Evolutionary conservation across 31 red algal genomes (phyloP), one percentile per base, ranked within the genome.

Genomic region (Endocladia muricata): DNA sequence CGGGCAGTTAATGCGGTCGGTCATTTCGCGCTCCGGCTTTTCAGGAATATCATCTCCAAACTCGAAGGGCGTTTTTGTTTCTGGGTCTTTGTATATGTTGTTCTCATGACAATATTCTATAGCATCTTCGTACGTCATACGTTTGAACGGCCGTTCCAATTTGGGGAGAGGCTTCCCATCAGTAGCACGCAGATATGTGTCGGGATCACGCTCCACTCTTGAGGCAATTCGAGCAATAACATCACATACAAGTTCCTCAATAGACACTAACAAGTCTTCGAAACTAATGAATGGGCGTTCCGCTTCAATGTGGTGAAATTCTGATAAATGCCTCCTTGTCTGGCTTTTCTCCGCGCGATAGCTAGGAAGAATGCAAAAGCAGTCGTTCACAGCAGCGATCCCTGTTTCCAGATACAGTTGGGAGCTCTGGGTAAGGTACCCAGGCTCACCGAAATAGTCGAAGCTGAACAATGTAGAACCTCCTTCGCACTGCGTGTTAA

Each of bases 11-110:
- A 98, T 98, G 61, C 86, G 62, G 67, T 98, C 96, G 0, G 96
- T 98, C 96, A 98, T 98, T 63, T 92, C 84, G 36, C 96, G 84
- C 41, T 98, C 96, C 9, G 96, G 96, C 38, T 83, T 87, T 65
- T 98, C 96, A n/a, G 96, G 96, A 67, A 98, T 98, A 68, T 98
- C 96, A 47, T 98, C 96, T 23, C 91, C 91, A 81, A 92, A 92
- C 44, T 94, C 92, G 68, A 98, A 98, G 42, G 92, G 96, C 29
- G 69, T 83, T 55, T 89, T 49, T 22, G 63, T 91, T 52, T 89
- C 96, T 42, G 93, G 91, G 41, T 98, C 96, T 76, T 98, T 98
- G 77, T 95, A 98, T 37, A 98, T 98, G 43, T 83, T 37, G 61
- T 98, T 74, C 25, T 98, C 86, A 26, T 82, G 87, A 68, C 96